phyloP scores from a whole-genome alignment of 192 early-diverging fungal species.

The Coemansia sp. region DNA sequence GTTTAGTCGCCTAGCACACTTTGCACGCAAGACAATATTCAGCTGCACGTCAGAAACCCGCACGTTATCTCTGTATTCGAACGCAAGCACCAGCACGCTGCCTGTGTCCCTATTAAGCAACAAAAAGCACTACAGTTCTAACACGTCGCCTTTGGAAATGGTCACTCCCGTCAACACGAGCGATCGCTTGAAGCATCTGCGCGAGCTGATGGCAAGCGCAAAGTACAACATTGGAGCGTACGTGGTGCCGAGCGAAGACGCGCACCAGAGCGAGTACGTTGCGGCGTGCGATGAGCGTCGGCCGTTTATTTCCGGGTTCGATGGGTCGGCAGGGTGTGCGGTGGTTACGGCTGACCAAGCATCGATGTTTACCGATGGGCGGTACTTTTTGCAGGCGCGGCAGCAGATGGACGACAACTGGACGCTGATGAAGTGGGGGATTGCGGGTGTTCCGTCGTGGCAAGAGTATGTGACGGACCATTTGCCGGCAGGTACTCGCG shows the following conservation, averaged over 20 bases:
- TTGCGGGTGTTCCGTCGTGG: constrained; percentile 84
- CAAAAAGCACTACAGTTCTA: constrained; percentile 11
- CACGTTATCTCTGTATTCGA: constrained; percentile 4
- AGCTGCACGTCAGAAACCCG: constrained; percentile 21
- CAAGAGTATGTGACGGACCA: constrained; percentile 81
- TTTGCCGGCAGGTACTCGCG: constrained; percentile 70
- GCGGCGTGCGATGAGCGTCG: constrained; percentile 86
- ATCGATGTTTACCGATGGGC: constrained; percentile 93
- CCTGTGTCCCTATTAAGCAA: background rate
- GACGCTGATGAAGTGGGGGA: constrained; percentile 90
- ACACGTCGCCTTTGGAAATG: constrained; percentile 15
- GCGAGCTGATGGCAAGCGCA: constrained; percentile 60
- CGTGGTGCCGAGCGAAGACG: constrained; percentile 93
- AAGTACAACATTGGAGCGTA: constrained; percentile 61
- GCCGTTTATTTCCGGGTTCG: constrained; percentile 90
- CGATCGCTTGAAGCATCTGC: constrained; percentile 57
- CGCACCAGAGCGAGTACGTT: constrained; percentile 98
- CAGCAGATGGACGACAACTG: constrained; percentile 91
- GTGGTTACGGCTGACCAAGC: constrained; percentile 78
- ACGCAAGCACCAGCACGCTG: constrained; percentile 22
- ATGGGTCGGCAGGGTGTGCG: constrained; percentile 96
- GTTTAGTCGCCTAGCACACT: constrained; percentile 26
- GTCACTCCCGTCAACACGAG: constrained; percentile 53
- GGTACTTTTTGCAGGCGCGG: constrained; percentile 95
- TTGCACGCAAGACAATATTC: constrained; percentile 31